Conservation (phyloP, 1,284 basidiomycete species). For the Malassezia globosa region DNA sequence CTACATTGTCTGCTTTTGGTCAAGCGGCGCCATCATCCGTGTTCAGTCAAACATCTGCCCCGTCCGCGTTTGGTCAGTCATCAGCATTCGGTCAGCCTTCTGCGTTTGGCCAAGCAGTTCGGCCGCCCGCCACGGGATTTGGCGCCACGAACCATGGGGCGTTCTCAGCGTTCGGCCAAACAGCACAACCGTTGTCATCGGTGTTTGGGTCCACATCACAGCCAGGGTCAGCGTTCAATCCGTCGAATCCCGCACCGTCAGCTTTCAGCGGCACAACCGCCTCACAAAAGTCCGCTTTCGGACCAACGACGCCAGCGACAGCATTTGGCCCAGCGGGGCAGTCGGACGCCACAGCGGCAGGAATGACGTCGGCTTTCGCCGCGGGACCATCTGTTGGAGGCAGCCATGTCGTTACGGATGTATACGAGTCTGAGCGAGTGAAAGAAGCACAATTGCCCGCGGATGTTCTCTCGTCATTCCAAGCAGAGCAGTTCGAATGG, state of each 20-base stretch:
- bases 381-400: too few species aligned
- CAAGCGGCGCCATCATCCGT: not conserved
- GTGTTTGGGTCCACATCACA: not conserved
- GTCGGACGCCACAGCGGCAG: too few species aligned
- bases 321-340: not conserved
- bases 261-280: not conserved
- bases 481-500: constrained; percentile 11
- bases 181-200: not conserved
- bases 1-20: not conserved
- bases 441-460: constrained; percentile 1
- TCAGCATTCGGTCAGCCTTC: constrained; percentile 8
- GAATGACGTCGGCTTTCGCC: too few species aligned
- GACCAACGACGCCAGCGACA: not conserved
- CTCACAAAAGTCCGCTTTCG: not conserved
- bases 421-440: not conserved
- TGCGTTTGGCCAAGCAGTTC: constrained; percentile 8
- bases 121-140: constrained; percentile 5
- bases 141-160: not conserved
- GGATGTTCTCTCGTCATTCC: constrained; percentile 10
- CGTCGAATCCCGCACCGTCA: not conserved
- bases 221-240: constrained; percentile 1
- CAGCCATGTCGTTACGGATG: too few species aligned
- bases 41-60: not conserved
- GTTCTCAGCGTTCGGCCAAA: constrained; percentile 1
- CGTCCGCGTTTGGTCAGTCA: constrained; percentile 4